Evolutionary conservation across 2,329 filamentous ascomycete genomes (phyloP).

Genomic region (Neonectria punicea): DNA sequence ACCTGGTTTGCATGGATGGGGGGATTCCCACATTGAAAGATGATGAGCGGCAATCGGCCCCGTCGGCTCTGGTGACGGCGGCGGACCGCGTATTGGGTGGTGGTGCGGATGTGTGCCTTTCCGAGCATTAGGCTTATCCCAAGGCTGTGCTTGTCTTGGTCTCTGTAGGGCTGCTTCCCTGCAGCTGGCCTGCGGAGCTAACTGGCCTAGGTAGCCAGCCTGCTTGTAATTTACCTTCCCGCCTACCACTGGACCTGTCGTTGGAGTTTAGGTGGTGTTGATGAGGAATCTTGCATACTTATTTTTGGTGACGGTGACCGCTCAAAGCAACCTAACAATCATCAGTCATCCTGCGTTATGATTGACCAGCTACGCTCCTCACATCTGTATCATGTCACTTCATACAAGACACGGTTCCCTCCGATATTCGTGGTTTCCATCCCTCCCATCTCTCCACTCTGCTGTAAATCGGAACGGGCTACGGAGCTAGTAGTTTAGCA

Average conservation of each 20-base stretch:
- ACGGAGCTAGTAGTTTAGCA: background rate
- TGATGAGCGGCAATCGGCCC: background rate
- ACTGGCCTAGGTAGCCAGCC: no score
- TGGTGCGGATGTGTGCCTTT: slow-evolving; percentile 3
- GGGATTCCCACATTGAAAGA: slow-evolving; percentile 18
- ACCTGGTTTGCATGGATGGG: slow-evolving; percentile 22
- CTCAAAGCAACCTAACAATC: no score
- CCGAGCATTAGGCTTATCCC: slow-evolving; percentile 3
- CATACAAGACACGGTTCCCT: slow-evolving; percentile 1
- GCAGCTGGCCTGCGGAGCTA: background rate
- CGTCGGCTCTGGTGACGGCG: background rate
- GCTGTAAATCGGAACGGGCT: slow-evolving; percentile 2
- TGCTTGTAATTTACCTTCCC: no score
- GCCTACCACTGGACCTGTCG: no score
- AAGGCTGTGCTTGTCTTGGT: slow-evolving; percentile 6
- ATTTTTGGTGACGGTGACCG: no score
- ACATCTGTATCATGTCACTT: background rate
- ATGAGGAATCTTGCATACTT: no score
- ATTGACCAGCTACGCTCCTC: background rate
- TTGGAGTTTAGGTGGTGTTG: no score
- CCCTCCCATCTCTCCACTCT: background rate
- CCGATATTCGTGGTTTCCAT: background rate
- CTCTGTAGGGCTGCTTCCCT: slow-evolving; percentile 2
- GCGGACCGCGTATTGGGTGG: background rate
- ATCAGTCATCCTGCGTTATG: background rate